These are phyloP conservation scores for Eimeria acervulina DNA, from an alignment of 169 alveolate genomes.

Conservation along the genomic window DNA sequence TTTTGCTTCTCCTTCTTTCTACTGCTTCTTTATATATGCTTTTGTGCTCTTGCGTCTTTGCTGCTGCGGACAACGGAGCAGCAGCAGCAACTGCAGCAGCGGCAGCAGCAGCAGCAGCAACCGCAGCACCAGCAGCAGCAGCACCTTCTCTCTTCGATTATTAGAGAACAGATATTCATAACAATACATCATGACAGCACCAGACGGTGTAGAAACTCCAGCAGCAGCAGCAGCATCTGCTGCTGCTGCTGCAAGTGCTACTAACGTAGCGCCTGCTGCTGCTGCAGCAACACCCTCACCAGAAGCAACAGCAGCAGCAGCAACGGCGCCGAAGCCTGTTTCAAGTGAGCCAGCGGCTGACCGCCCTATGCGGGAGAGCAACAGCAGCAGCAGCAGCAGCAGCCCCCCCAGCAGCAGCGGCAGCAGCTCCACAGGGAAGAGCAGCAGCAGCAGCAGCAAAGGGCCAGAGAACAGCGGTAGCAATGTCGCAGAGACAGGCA, in stretches of 20 bases:
- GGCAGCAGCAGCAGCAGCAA: no score
- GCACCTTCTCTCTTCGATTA: no score
- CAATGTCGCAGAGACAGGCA: background rate
- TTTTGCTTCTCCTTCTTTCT: no score
- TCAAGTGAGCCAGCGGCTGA: background rate
- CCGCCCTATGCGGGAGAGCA: background rate
- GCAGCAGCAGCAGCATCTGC: background rate
- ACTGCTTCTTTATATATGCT: no score
- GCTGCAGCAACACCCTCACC: background rate
- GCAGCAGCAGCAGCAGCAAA: background rate
- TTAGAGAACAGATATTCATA: no score
- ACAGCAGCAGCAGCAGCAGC: background rate
- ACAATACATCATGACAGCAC: background rate
- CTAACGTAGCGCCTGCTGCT: background rate
- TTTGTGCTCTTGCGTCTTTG: no score
- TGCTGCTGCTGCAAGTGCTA: background rate
- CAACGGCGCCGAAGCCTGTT: background rate
- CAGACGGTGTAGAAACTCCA: background rate
- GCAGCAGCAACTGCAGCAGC: no score
- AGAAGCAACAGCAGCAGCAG: background rate
- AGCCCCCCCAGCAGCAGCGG: background rate
- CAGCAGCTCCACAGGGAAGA: background rate
- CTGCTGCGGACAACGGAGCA: no score
- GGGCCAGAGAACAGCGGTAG: background rate
- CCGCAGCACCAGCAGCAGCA: no score